Evolutionary conservation across 768 basidiomycete species (phyloP), one percentile per base, ranked within the genome.

Genomic region (Rhizopogon sp.): DNA sequence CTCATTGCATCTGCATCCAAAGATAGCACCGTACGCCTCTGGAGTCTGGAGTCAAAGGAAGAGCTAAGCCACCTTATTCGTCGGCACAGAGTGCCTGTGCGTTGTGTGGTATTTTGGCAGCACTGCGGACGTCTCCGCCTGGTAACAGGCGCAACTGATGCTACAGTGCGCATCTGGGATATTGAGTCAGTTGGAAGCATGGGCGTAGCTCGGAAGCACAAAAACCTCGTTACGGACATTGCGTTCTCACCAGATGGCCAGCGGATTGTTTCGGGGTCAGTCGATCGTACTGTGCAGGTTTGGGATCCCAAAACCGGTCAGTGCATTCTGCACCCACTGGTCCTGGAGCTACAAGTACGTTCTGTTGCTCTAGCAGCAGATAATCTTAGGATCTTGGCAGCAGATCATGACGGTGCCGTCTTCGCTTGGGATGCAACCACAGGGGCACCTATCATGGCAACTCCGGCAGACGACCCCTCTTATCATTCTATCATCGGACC

Each of bases 91-190:
- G 43, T 65, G 10, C 53, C 62, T 8, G 51, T 69, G 3, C 65
- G 62, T n/a, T 52, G 54, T 8, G 65, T 71, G 45, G 10, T 55
- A 13, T 70, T 72, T 44, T 22, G 7, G 33, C 62, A 70, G 7
- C 59, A 43, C 13, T 62, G 71, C 31, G 66, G 69, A 0, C 56
- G 57, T 50, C 46, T 49, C 33, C 62, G 61, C 13, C 55, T 70
- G 17, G 58, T 70, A 37, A 71, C 71, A 9, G 62, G 64, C 0
- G 64, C 62, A 1, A 39, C 54, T 1, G 69, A 70, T 13, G 41
- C 52, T 41, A 66, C 58, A 5, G 61, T 72, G 31, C 69, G 67
- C 35, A 58, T 71, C 3, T 72, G 69, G 69, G 67, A 72, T 49
- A 44, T 62, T 1, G 62, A 66, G 44, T 64, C 68, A 10, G 62